These are phyloP conservation scores for Vitis riparia DNA, from an alignment of 164 flowering plant species.

Conservation along the genomic window DNA sequence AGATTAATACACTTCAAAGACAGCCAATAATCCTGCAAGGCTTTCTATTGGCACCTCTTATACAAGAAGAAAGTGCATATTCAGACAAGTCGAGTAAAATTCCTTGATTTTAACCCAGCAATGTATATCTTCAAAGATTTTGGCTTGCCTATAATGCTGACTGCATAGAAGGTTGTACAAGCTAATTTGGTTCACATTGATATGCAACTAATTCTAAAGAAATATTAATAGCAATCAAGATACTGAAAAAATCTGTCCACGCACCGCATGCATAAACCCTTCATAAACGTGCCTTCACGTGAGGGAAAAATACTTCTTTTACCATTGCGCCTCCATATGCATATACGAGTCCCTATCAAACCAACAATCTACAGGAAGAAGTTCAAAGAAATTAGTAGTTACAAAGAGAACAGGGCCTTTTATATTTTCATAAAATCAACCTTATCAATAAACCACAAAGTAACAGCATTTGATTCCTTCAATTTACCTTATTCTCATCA, in stretches of 20 bases:
- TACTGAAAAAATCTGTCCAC: conserved; percentile 15
- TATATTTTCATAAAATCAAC: not conserved
- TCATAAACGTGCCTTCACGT: conserved; percentile 59
- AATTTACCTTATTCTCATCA: conserved; percentile 89
- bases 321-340: conserved; percentile 85
- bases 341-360: conserved; percentile 67
- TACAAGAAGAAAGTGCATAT: too few relatives aligned
- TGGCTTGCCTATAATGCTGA: not conserved
- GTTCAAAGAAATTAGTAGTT: not conserved
- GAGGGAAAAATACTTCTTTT: conserved; percentile 69
- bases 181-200: not conserved
- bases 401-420: not conserved
- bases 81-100: too few relatives aligned
- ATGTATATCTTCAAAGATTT: not conserved
- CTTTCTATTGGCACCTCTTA: too few relatives aligned
- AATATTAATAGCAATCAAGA: not conserved
- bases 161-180: not conserved
- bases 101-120: not conserved
- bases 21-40: too few relatives aligned
- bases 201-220: not conserved
- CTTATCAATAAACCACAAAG: not conserved
- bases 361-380: conserved; percentile 72
- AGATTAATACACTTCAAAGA: too few relatives aligned
- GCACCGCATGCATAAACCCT: conserved; percentile 89
- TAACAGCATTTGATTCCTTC: not conserved